Evolutionary conservation across 176 grass and related monocot species (phyloP), one percentile per base, ranked within the genome.

Genomic region (Oryza nivara): DNA sequence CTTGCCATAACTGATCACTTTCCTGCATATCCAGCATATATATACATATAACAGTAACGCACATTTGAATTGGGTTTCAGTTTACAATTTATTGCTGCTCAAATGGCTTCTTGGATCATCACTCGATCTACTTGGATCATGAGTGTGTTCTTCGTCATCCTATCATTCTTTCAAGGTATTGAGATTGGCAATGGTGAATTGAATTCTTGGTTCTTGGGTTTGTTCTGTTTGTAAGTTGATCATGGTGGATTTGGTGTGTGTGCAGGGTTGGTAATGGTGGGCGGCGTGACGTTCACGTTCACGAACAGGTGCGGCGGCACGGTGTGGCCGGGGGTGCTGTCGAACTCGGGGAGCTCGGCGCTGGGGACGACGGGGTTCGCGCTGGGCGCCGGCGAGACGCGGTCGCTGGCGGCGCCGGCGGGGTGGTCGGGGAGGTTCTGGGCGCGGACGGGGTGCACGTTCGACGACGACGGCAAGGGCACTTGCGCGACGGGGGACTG

Each of bases 361-460:
- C 72, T 99, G 64, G 43, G 81, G 28, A 92, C 86, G 35, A 99
- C 96, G 41, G 96, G 96, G 0, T 99, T 99, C 91, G 73, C 74
- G 26, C 96, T 99, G 30, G 46, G 76, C 11, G 13, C 93, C 0
- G 96, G 96, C 4, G 84, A 90, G 68, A 65, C 81, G 61, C 89
- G 88, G 5, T 70, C 91, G 5, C 65, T 99, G 46, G 36, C 76
- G 15, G 96, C 91, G 10, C 89, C 96, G 4, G 12, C 81, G 3
- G 96, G 89, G 13, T 99, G 96, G 91, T 92, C 93, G 5, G 96
- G 96, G 17, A 85, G 96, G 45, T 98, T 98, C 89, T 98, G 96
- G 96, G 96, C 91, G 30, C 91, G 93, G 49, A 98, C 91, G 70
- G 93, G 92, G 9, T 98, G 96, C 77, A 70, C 34, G 25, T 98